Base-by-base conservation (phyloP, 2,329 filamentous ascomycete species). In the Pseudogymnoascus sp. region DNA sequence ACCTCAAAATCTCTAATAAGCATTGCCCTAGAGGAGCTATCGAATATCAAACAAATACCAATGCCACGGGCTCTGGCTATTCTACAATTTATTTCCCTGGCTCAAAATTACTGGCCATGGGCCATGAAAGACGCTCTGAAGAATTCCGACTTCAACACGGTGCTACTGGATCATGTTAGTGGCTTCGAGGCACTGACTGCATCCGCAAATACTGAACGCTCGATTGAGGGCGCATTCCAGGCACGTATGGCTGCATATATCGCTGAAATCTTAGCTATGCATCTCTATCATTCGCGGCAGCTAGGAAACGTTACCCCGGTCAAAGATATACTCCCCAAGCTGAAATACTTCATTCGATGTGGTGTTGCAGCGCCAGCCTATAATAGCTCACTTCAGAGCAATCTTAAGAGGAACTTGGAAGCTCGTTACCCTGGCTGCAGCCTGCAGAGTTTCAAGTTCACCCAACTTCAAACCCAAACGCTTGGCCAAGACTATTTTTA, bases 21-120 rank as follows among this genome's bases (percentile, higher is more conserved):
- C 19, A 84, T 85, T 63, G 93, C 92, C 0, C 80, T 97, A 33
- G 82, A 88, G 50, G 82, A 85, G 64, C 79, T 97, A 38, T 82
- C 83, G 16, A 80, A 80, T 10, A 85, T 96, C 65, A 81, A 83
- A 24, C 78, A 82, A 1, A 74, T 93, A 21, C 80, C 88, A 7
- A 80, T 83, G n/a, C 78, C 79, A 35, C 84, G 91, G 66, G 85
- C 87, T 3, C 78, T 92, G 21, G 86, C 89, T 0, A 86, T 97
- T 69, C 80, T 99, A 14, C 87, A 93, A 69, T 97, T 97, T 73
- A 85, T 97, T 38, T 86, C 90, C 2, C 86, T 89, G 2, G 90
- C 93, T 4, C 93, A 97, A 72, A 95, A 96, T 74, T 90, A 92
- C 72, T 97, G 93, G 93, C 89, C 93, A 1, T 96, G 93, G 91